Evolutionary conservation across 2,329 filamentous ascomycete species (phyloP).

Genomic region (Trichoderma pleuroti): DNA sequence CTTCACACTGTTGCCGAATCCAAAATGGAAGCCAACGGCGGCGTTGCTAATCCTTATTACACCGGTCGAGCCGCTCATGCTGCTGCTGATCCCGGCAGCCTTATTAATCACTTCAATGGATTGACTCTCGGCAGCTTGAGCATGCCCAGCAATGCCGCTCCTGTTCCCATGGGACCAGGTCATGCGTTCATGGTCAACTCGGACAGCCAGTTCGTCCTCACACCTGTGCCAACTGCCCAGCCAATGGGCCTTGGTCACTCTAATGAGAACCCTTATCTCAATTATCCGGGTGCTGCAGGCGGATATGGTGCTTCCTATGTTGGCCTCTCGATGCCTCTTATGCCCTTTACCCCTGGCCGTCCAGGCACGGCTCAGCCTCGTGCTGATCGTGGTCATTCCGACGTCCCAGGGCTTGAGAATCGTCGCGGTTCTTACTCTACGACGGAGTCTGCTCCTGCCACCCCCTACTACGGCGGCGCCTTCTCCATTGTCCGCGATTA

Average conservation of each 20-base stretch:
- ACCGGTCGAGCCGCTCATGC: conserved; percentile 30
- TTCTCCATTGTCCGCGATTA: conserved; percentile 58
- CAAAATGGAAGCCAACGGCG: conserved; percentile 37
- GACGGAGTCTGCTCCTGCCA: conserved; percentile 63
- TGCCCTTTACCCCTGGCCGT: conserved; percentile 54
- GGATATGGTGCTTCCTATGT: conserved; percentile 38
- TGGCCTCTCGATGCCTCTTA: conserved; percentile 36
- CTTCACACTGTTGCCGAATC: conserved; percentile 28
- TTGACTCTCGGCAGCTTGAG: conserved; percentile 38
- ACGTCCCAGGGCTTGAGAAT: conserved; percentile 61
- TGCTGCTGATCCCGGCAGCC: conserved; percentile 29
- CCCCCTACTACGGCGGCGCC: conserved; percentile 60
- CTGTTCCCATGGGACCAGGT: conserved; percentile 34
- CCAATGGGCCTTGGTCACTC: conserved; percentile 36
- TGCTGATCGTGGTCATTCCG: conserved; percentile 45
- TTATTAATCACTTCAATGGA: conserved; percentile 37
- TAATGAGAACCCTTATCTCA: conserved; percentile 34
- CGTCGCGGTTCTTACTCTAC: conserved; percentile 66
- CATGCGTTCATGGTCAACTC: conserved; percentile 38
- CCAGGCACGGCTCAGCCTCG: conserved; percentile 43
- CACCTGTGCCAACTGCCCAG: conserved; percentile 35
- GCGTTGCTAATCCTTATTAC: conserved; percentile 32
- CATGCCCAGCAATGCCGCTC: conserved; percentile 31
- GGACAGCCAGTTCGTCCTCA: conserved; percentile 39
- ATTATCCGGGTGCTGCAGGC: conserved; percentile 31